phyloP scores from a whole-genome alignment of 208 protist genomes.

The Phytomonas francai region DNA sequence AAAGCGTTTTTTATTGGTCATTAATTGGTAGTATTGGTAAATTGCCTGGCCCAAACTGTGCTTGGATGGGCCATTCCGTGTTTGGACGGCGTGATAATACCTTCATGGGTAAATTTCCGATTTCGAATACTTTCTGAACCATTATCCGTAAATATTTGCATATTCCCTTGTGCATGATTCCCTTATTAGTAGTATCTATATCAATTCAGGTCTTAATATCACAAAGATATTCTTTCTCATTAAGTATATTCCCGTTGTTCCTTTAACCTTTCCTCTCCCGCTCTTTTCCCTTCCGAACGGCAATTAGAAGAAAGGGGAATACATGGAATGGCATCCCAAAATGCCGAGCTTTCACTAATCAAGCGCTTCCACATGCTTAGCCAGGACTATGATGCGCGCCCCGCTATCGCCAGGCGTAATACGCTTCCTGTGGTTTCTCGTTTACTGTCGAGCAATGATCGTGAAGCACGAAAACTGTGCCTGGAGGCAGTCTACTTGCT shows the following conservation, averaged over 20 bases:
- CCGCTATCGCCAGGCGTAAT: constrained; percentile 73
- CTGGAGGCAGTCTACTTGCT: constrained; percentile 67
- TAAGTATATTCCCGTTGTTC: background rate
- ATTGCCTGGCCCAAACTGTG: background rate
- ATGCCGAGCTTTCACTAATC: constrained; percentile 71
- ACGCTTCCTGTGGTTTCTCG: constrained; percentile 72
- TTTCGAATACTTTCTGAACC: background rate
- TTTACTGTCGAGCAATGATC: constrained; percentile 75
- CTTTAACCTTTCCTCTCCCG: background rate
- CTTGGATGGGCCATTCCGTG: background rate
- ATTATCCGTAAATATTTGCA: background rate
- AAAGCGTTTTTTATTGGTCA: background rate
- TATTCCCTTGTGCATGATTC: background rate
- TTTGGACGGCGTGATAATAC: background rate
- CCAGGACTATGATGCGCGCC: constrained; percentile 68
- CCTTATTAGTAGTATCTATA: background rate
- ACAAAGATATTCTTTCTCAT: background rate
- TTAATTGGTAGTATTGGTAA: background rate
- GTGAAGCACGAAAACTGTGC: constrained; percentile 63
- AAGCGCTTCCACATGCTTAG: constrained; percentile 68
- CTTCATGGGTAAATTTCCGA: background rate
- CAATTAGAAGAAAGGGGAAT: background rate
- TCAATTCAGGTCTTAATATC: background rate
- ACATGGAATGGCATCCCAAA: constrained; percentile 45
- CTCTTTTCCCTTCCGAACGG: background rate